Evolutionary conservation across 352 stramenopile species (phyloP).

Genomic region (Phytophthora vignae): DNA sequence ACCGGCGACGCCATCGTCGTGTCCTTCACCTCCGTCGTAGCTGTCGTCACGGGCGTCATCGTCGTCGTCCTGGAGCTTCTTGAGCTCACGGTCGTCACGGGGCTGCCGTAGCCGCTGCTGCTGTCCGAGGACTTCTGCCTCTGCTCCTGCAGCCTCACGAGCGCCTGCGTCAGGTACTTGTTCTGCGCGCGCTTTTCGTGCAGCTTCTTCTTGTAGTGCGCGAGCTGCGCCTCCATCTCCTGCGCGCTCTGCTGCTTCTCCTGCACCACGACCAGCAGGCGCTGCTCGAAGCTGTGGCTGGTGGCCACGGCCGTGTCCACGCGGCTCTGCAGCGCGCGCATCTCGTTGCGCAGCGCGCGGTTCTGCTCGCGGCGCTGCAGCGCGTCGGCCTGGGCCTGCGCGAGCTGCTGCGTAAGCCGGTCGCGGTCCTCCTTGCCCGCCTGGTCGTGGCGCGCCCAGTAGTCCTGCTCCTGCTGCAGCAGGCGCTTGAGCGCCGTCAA

Average conservation of each 20-base stretch:
- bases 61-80: constrained; percentile 1
- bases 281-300: constrained; percentile 63
- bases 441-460: constrained; percentile 45
- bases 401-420: constrained; percentile 37
- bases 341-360: constrained; percentile 43
- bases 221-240: constrained; percentile 47
- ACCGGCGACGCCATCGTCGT: not conserved
- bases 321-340: constrained; percentile 54
- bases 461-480: constrained; percentile 59
- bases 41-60: not conserved
- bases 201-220: constrained; percentile 50
- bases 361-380: constrained; percentile 47
- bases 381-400: constrained; percentile 40
- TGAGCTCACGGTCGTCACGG: not conserved
- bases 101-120: constrained; percentile 3
- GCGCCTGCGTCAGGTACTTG: constrained; percentile 58
- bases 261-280: constrained; percentile 48
- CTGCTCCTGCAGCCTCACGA: constrained; percentile 47
- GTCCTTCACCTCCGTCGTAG: not conserved
- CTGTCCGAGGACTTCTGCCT: constrained; percentile 21
- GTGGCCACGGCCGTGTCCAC: constrained; percentile 57
- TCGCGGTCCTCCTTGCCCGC: constrained; percentile 41
- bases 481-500: constrained; percentile 48
- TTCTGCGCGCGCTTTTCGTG: constrained; percentile 72
- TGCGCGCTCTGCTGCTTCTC: constrained; percentile 51